Percentiles rank a stretch among this genome's conserved stretches.
phyloP scores from a whole-genome alignment of 1,284 basidiomycete species.

The Takashimella koratensis region DNA sequence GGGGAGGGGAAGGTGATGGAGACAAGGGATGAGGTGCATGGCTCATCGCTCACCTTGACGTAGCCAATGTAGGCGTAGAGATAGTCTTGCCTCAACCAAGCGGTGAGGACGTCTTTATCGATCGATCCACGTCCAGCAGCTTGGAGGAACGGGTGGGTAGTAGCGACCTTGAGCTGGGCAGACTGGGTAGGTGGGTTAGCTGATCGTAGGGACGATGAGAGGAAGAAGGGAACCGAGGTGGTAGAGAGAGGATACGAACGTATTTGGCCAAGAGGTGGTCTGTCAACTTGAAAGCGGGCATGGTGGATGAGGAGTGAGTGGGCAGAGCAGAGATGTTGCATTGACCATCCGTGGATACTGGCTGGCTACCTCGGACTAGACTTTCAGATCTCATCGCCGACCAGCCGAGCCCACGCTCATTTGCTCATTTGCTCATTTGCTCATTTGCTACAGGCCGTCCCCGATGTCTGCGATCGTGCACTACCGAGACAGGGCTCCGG shows the following conservation, averaged over 20 bases:
- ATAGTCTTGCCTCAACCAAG: conserved; percentile 64
- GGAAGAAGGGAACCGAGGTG: not conserved
- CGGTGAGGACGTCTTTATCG: conserved; percentile 52
- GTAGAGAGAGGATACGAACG: not conserved
- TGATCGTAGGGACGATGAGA: not conserved
- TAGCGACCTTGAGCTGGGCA: conserved; percentile 49
- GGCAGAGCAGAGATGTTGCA: not conserved
- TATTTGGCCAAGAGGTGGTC: not conserved
- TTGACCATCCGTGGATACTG: too few species aligned
- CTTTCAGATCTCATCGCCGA: too few species aligned
- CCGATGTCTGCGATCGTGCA: too few species aligned
- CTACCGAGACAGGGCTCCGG: too few species aligned
- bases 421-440: too few species aligned
- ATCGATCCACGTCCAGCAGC: conserved; percentile 57
- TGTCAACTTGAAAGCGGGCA: not conserved
- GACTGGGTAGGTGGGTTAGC: conserved; percentile 5
- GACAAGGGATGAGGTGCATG: conserved; percentile 3
- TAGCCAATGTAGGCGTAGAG: conserved; percentile 55
- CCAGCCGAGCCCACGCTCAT: too few species aligned
- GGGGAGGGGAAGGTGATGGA: not conserved
- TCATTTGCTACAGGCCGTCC: too few species aligned
- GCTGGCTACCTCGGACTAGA: too few species aligned
- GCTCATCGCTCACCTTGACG: conserved; percentile 18
- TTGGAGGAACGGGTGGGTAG: conserved; percentile 57
- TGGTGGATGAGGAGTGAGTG: not conserved